Conservation (phyloP, 257 asterid genomes). For the Knoxia roxburghii region DNA sequence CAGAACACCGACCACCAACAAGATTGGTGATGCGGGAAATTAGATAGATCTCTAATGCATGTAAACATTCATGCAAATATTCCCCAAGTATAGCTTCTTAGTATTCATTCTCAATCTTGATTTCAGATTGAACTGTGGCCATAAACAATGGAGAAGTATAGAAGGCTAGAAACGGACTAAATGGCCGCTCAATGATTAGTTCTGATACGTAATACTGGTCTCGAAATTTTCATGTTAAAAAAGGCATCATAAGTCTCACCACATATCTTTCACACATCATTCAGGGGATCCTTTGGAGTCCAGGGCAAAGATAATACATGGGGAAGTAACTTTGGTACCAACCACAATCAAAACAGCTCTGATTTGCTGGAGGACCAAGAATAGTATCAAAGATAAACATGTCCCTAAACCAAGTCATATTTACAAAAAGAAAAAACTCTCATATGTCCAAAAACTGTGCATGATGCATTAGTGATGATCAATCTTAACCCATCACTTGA, state of each 20-base stretch:
- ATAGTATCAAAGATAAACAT: not conserved
- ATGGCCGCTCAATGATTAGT: not conserved
- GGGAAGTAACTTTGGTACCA: not conserved
- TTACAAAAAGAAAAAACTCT: slow-evolving; percentile 5
- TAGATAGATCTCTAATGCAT: not conserved
- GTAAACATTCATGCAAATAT: not conserved
- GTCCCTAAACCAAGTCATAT: slow-evolving; percentile 9
- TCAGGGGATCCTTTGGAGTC: not conserved
- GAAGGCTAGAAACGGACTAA: not conserved
- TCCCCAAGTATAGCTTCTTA: not conserved
- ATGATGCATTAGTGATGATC: not conserved
- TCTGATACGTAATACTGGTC: not conserved
- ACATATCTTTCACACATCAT: not conserved
- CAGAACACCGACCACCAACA: not conserved
- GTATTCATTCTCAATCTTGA: not conserved
- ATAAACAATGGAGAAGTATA: not conserved
- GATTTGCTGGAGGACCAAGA: not conserved
- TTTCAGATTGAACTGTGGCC: not conserved
- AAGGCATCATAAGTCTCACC: not conserved
- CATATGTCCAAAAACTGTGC: not conserved
- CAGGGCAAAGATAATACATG: slow-evolving; percentile 1
- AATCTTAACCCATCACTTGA: slow-evolving; percentile 9
- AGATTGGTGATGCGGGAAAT: not conserved
- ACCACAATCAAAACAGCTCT: not conserved
- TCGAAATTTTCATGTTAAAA: not conserved